Conservation (phyloP, 148 eudicot species). For the Arbutus unedo region DNA sequence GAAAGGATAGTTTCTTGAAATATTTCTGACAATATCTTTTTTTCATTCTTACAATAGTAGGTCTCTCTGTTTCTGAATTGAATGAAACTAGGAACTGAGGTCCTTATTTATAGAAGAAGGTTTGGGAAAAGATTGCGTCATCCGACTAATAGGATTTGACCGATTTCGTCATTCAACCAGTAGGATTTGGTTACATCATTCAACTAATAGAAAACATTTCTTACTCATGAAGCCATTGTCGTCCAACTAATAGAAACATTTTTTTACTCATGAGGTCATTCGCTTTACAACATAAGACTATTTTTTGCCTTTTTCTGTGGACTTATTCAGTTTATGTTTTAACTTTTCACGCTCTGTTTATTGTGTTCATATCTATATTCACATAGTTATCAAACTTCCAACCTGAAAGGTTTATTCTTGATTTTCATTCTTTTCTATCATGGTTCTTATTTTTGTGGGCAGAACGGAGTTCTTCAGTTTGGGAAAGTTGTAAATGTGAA, state of each 20-base stretch:
- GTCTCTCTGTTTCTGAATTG: too few relatives aligned
- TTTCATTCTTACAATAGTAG: too few relatives aligned
- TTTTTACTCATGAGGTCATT: background rate
- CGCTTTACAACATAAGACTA: background rate
- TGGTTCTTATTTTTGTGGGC: constrained; percentile 4
- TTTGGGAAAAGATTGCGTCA: too few relatives aligned
- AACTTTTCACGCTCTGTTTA: background rate
- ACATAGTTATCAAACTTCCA: background rate
- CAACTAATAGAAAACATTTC: too few relatives aligned
- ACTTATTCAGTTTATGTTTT: background rate
- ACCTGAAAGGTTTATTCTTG: background rate
- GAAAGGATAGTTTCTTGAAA: too few relatives aligned
- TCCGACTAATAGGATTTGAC: too few relatives aligned
- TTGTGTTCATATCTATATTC: background rate
- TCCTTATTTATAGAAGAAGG: too few relatives aligned
- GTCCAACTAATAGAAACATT: background rate
- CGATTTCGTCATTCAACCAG: too few relatives aligned
- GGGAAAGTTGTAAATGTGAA: constrained; percentile 42
- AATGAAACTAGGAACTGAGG: too few relatives aligned
- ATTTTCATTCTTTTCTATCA: background rate
- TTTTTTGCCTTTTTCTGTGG: background rate
- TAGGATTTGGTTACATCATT: too few relatives aligned
- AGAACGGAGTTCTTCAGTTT: constrained; percentile 41
- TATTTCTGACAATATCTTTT: too few relatives aligned
- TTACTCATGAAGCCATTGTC: background rate